Evolutionary conservation across 1,284 basidiomycete genomes (phyloP).

Genomic region (Athelia sp.): DNA sequence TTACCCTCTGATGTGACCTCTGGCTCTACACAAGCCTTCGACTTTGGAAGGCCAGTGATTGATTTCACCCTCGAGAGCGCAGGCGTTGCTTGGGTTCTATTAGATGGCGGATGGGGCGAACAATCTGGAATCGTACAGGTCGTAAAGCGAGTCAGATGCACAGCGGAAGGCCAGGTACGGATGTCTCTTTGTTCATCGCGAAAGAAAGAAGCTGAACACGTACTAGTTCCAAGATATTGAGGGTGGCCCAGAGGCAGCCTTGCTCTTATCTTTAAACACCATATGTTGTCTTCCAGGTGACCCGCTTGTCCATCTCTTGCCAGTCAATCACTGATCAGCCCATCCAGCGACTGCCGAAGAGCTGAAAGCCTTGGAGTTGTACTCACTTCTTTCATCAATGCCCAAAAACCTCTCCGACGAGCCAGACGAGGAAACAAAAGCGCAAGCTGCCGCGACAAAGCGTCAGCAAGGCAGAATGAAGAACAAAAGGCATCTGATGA

Average conservation of each 20-base stretch:
- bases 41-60: slow-evolving; percentile 54
- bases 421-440: slow-evolving; percentile 2
- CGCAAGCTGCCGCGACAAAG: background rate
- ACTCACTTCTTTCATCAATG: slow-evolving; percentile 50
- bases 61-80: slow-evolving; percentile 45
- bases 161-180: background rate
- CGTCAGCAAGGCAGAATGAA: background rate
- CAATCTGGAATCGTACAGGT: background rate
- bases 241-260: slow-evolving; percentile 13
- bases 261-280: slow-evolving; percentile 36
- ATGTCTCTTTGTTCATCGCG: background rate
- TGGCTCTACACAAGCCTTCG: slow-evolving; percentile 32
- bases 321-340: slow-evolving; percentile 1
- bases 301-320: slow-evolving; percentile 3
- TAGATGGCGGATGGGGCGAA: slow-evolving; percentile 42
- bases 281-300: slow-evolving; percentile 33
- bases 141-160: background rate
- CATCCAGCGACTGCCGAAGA: slow-evolving; percentile 37
- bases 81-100: slow-evolving; percentile 39
- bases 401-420: slow-evolving; percentile 52
- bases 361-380: slow-evolving; percentile 53
- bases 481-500: background rate
- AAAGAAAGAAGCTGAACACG: slow-evolving; percentile 8
- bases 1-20: slow-evolving; percentile 27
- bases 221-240: slow-evolving; percentile 24